These are phyloP conservation scores for Cutaneotrichosporon mucoides DNA, from an alignment of 1,284 basidiomycete species.

Conservation along the genomic window DNA sequence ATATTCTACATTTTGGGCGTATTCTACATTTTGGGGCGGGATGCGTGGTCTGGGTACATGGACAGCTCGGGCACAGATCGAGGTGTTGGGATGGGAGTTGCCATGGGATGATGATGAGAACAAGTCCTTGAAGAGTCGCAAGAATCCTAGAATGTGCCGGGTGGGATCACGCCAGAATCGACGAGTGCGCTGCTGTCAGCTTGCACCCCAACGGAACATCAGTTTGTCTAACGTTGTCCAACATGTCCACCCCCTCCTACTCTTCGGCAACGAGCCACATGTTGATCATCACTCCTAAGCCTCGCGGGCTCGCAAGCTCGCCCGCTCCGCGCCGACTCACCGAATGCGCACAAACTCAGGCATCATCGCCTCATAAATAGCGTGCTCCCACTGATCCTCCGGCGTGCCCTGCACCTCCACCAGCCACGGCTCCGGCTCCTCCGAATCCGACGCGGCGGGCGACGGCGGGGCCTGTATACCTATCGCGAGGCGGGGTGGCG, in stretches of 20 bases:
- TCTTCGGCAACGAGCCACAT: too few relatives aligned
- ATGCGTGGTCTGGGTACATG: too few relatives aligned
- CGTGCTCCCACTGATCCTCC: conserved; percentile 6
- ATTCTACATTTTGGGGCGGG: too few relatives aligned
- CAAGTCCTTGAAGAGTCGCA: too few relatives aligned
- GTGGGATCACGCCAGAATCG: neutral
- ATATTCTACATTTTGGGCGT: too few relatives aligned
- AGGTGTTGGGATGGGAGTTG: too few relatives aligned
- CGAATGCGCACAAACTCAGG: conserved; percentile 9
- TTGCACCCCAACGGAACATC: too few relatives aligned
- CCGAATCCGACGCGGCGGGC: neutral
- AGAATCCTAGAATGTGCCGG: neutral
- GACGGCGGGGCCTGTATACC: neutral
- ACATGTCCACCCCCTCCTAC: too few relatives aligned
- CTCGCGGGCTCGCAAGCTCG: too few relatives aligned
- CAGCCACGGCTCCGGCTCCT: neutral
- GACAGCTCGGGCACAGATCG: too few relatives aligned
- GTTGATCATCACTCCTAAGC: too few relatives aligned
- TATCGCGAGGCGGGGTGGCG: neutral
- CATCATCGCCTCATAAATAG: conserved; percentile 9
- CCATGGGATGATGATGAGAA: too few relatives aligned
- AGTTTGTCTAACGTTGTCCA: neutral
- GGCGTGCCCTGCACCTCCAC: neutral
- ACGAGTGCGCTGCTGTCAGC: conserved; percentile 5
- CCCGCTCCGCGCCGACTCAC: neutral